Conservation (phyloP, 1,284 basidiomycete species). For the Agroathelia rolfsii region DNA sequence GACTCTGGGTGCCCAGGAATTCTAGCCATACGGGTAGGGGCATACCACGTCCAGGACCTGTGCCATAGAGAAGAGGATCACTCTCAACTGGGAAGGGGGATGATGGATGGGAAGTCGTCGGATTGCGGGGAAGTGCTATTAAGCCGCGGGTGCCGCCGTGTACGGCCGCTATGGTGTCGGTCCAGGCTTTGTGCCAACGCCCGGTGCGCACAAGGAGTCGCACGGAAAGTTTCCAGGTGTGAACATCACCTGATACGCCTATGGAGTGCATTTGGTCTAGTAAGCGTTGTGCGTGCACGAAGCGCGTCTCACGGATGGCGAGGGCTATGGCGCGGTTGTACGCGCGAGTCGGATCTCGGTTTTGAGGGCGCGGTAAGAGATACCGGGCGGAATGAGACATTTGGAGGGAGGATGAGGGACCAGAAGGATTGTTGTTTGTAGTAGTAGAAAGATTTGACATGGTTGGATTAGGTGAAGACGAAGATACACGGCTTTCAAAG, state of each 20-base stretch:
- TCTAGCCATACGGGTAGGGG: conserved; percentile 44
- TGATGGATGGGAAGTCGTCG: too few species aligned
- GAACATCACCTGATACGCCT: conserved; percentile 26
- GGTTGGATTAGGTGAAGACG: too few species aligned
- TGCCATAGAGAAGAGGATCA: background rate
- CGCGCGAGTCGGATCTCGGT: conserved; percentile 37
- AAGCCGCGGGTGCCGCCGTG: conserved; percentile 8
- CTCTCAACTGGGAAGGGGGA: conserved; percentile 7
- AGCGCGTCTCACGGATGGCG: conserved; percentile 32
- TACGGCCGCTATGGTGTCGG: conserved; percentile 15
- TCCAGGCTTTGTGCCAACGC: conserved; percentile 41
- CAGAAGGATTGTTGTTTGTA: too few species aligned
- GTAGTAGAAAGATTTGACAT: too few species aligned
- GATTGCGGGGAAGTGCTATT: too few species aligned
- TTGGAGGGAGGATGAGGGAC: too few species aligned
- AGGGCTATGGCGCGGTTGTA: conserved; percentile 44
- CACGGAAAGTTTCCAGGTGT: conserved; percentile 37
- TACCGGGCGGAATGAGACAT: background rate
- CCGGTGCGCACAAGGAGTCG: conserved; percentile 39
- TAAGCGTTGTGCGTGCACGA: conserved; percentile 31
- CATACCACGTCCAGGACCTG: conserved; percentile 13
- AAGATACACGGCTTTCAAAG: too few species aligned
- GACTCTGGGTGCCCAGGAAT: conserved; percentile 32
- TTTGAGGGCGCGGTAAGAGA: conserved; percentile 1
- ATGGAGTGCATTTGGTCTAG: conserved; percentile 30